Percentiles rank a stretch among this genome's conserved stretches.
phyloP scores from a whole-genome alignment of 768 basidiomycete species.

The Trametes villosa region DNA sequence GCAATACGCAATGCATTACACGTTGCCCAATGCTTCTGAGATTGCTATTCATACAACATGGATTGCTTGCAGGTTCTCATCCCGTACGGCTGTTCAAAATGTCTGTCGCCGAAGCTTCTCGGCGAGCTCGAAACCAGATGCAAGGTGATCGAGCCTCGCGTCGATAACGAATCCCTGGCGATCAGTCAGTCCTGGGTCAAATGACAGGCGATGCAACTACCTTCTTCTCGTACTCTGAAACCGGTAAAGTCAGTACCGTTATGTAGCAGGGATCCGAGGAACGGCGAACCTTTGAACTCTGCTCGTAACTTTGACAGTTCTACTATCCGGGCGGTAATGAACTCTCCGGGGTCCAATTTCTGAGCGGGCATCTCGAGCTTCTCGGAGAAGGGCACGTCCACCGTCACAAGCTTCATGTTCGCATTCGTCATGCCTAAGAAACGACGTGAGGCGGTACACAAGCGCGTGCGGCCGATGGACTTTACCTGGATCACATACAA shows the following conservation, averaged over 20 bases:
- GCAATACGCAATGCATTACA: too few relatives aligned
- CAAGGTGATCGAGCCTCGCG: conserved; percentile 77
- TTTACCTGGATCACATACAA: conserved; percentile 76
- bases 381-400: conserved; percentile 70
- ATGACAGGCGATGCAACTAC: conserved; percentile 37
- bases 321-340: conserved; percentile 75
- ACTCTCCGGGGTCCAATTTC: conserved; percentile 85
- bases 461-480: conserved; percentile 4
- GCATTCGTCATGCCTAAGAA: conserved; percentile 86
- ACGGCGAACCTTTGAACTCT: conserved; percentile 63
- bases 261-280: background rate
- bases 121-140: conserved; percentile 67
- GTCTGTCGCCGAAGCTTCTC: conserved; percentile 36
- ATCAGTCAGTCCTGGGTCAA: background rate
- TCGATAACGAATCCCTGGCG: conserved; percentile 61
- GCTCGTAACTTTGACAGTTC: conserved; percentile 65
- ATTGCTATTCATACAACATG: background rate
- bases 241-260: background rate
- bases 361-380: conserved; percentile 70
- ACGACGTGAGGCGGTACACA: background rate
- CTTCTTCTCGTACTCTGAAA: conserved; percentile 60
- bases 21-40: background rate
- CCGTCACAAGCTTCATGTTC: conserved; percentile 85
- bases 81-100: background rate
- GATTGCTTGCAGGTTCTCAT: background rate